Base-by-base conservation (phyloP, 495 filamentous ascomycete genomes). In the Neurospora pannonica region DNA sequence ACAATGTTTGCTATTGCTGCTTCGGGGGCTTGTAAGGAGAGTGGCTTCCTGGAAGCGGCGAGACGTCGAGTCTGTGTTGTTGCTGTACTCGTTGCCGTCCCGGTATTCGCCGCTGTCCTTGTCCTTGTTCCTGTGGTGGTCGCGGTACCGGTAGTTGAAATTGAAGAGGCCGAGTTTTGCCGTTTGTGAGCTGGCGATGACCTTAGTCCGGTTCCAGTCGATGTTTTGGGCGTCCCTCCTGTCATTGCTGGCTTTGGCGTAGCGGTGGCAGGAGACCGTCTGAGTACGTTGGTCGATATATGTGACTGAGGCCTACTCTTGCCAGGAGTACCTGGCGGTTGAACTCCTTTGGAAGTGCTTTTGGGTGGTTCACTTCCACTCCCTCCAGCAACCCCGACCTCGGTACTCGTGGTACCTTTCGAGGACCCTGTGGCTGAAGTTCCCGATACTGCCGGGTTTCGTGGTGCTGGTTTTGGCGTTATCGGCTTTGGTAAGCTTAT, bases 31-130 rank as follows among this genome's bases (percentile, higher is more conserved):
- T 67, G 54, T 19, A 19, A 9, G 6, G 54, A 67, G 13, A 67
- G 24, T 19, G 54, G 54, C 9, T 7, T 67, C 54, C 54, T 67
- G 7, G 54, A 34, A 67, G 54, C 54, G 19, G 54, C 54, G 3
- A 67, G 15, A 9, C 28, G 54, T 1, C 28, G 24, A 36, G 28
- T 31, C 15, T 67, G 43, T 74, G 72, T 74, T 38, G 77, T 54
- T 36, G 79, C 75, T 67, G 76, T 77, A 40, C 76, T 72, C 34
- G 79, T 77, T 21, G 78, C 72, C n/a, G 43, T 48, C n/a, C n/a
- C 43, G n/a, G 43, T 7, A 21, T 48, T 48, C 9, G 54, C 48
- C 13, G 11, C 54, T 67, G 28, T 62, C 21, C 54, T 34, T 3
- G 15, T 1, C 13, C 34, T 62, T 15, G 54, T 62, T 34, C 54